Base-by-base conservation (phyloP, 345 rosid species). In the Camelina hispida region DNA sequence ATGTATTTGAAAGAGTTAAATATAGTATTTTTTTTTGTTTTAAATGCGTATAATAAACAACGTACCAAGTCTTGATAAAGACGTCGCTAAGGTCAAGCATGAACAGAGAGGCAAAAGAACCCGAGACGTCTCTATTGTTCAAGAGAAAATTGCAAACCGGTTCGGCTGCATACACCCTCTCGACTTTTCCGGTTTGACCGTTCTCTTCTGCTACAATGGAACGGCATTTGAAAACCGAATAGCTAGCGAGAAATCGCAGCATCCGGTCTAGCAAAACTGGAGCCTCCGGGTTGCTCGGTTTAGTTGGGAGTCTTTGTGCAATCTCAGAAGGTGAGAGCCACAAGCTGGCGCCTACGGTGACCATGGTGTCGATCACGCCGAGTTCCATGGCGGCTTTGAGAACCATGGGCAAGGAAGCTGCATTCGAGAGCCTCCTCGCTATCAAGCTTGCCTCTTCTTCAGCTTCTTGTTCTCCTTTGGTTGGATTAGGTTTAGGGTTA, bases 221-320 rank as follows among this genome's bases (percentile, higher is more conserved):
- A 10, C 70, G 73, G 73, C 87, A 85, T 34, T 18, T 44, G 3
- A 85, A 51, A 5, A 84, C 73, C 0, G 73, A 32, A 54, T 84
- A 70, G 78, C 74, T 81, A 12, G 79, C 79, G 48, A 85, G 60
- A 1, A 85, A 73, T 50, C 77, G 60, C 11, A 84, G 82, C 7
- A 84, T 62, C 13, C 88, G 81, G 40, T 85, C 91, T 2, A 85
- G 71, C 75, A 84, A 82, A 5, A 32, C 17, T 1, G 84, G 34
- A 12, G 88, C 79, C n/a, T 84, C 66, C 0, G 77, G 79, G 67
- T 82, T 82, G 9, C 12, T 8, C 8, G 79, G 64, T 44, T 65
- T 65, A 16, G n/a, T 51, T 2, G 73, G 53, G 16, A 83, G 50
- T 37, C 48, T 68, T 10, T 65, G 62, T 18, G 69, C 85, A 7